phyloP scores from a whole-genome alignment of 345 rosid species.

The Turnera subulata region DNA sequence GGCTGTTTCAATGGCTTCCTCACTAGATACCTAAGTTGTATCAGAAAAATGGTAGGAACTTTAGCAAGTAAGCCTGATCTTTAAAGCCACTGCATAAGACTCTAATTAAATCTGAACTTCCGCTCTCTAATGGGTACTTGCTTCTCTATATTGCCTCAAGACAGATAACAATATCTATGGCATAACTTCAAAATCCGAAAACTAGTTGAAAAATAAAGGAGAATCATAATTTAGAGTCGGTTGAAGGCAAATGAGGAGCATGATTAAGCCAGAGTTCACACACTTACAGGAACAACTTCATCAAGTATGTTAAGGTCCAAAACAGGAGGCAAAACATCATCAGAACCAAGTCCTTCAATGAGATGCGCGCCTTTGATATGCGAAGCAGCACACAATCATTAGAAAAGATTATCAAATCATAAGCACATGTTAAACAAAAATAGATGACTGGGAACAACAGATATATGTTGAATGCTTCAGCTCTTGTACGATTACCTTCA shows the following conservation, averaged over 20 bases:
- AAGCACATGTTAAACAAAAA: no score
- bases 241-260: neutral
- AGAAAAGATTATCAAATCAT: neutral
- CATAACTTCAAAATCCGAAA: neutral
- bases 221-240: neutral
- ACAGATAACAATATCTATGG: neutral
- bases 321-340: conserved; percentile 23
- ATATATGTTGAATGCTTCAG: no score
- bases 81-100: no score
- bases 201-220: neutral
- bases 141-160: no score
- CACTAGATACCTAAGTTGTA: conserved; percentile 22
- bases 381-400: neutral
- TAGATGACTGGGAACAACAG: no score
- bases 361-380: conserved; percentile 31
- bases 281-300: conserved; percentile 41
- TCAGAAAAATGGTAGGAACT: no score
- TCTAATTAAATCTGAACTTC: no score
- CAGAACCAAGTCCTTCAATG: conserved; percentile 49
- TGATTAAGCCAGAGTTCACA: neutral
- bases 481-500: no score
- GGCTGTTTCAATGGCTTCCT: conserved; percentile 21
- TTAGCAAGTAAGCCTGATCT: no score
- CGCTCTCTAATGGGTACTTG: no score
- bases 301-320: conserved; percentile 39